phyloP scores from a whole-genome alignment of 768 basidiomycete genomes.

The Rossbeevera mucosa region DNA sequence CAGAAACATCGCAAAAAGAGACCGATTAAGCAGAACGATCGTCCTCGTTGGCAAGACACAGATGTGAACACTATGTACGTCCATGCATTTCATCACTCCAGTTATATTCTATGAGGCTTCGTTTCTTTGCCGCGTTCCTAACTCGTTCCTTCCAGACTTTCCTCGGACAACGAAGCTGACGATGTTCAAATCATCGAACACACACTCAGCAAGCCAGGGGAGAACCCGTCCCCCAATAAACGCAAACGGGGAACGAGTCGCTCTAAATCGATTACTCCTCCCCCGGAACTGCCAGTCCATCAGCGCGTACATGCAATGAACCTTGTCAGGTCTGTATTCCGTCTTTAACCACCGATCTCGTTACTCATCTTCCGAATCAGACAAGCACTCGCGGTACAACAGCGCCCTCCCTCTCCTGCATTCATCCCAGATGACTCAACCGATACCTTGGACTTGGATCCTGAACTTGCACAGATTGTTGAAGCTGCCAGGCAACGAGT shows the following conservation, averaged over 20 bases:
- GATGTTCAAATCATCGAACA: constrained; percentile 39
- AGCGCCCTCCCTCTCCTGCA: constrained; percentile 47
- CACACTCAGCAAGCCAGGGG: constrained; percentile 17
- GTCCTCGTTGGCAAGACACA: constrained; percentile 42
- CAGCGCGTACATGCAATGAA: constrained; percentile 54
- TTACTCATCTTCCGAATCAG: constrained; percentile 30
- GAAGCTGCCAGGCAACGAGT: constrained; percentile 33
- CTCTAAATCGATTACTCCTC: constrained; percentile 73
- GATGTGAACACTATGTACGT: constrained; percentile 41
- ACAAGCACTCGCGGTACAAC: constrained; percentile 39
- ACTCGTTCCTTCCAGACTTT: constrained; percentile 25
- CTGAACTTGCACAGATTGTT: constrained; percentile 60
- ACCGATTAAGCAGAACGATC: constrained; percentile 23
- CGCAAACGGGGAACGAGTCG: constrained; percentile 51
- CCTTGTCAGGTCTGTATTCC: constrained; percentile 51
- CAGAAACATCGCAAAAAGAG: constrained; percentile 38
- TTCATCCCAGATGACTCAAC: constrained; percentile 39
- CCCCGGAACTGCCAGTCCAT: constrained; percentile 53
- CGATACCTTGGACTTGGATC: constrained; percentile 50
- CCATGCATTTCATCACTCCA: not conserved
- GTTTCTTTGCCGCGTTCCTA: constrained; percentile 6
- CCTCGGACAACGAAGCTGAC: constrained; percentile 44
- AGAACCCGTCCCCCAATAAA: constrained; percentile 32
- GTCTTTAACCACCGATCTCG: not conserved
- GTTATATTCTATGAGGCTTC: no score